phyloP scores from a whole-genome alignment of 257 asterid genomes.

The Cynanchum wilfordii region DNA sequence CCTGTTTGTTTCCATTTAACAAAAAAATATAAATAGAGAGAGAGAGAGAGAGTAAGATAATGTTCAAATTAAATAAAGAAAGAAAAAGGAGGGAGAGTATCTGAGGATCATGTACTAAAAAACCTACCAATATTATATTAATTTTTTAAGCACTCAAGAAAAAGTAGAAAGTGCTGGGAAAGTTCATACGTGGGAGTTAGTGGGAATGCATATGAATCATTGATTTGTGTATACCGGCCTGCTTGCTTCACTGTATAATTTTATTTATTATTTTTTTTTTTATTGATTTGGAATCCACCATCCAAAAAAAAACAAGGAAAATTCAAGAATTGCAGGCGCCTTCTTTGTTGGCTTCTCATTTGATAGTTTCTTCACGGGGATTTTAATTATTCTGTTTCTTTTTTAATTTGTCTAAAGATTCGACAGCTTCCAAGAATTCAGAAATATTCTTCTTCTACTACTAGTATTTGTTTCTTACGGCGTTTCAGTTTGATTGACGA shows the following conservation, averaged over 20 bases:
- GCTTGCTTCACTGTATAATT: slow-evolving; percentile 6
- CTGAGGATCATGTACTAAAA: too few relatives aligned
- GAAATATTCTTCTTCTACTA: neutral
- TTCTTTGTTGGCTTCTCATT: neutral
- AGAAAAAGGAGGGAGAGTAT: too few relatives aligned
- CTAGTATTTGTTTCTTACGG: neutral
- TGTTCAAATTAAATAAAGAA: too few relatives aligned
- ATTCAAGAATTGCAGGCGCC: neutral
- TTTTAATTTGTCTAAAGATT: neutral
- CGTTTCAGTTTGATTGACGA: neutral
- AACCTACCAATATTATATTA: too few relatives aligned
- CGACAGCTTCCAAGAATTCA: slow-evolving; percentile 9
- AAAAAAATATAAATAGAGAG: too few relatives aligned
- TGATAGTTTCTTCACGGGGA: neutral
- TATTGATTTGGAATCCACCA: neutral
- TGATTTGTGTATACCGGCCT: neutral
- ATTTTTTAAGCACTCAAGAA: neutral
- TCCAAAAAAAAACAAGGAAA: neutral
- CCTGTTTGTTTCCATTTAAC: too few relatives aligned
- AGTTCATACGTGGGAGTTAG: neutral
- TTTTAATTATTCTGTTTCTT: neutral
- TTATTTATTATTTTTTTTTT: neutral
- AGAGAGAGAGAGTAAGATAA: too few relatives aligned
- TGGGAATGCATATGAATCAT: neutral
- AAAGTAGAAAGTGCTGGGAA: neutral